These are phyloP conservation scores for Blepharisma stoltei DNA, from an alignment of 73 alveolate species.

Conservation along the genomic window DNA sequence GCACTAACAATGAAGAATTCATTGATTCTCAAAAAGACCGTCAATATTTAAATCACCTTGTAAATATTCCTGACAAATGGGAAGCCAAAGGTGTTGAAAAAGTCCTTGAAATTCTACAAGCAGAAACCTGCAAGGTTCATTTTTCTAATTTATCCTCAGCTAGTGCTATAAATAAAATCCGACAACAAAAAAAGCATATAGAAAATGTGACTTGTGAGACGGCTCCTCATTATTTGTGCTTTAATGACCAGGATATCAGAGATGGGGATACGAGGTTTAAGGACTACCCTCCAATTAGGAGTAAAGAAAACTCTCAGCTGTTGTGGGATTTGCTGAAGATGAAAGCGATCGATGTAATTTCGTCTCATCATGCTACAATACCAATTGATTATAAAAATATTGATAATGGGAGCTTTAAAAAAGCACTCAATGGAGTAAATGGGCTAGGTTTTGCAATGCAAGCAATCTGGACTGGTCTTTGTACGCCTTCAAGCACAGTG, in stretches of 20 bases:
- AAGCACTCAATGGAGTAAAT: background rate
- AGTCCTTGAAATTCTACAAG: background rate
- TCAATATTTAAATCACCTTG: background rate
- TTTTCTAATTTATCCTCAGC: background rate
- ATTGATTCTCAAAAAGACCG: background rate
- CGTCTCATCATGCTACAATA: background rate
- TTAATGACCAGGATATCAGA: background rate
- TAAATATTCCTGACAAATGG: background rate
- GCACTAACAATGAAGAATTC: too few relatives aligned
- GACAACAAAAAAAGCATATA: background rate
- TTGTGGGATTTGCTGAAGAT: background rate
- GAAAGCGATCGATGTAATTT: background rate
- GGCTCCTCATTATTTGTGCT: background rate
- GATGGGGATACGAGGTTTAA: background rate
- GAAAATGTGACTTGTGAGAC: background rate
- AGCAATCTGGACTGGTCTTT: background rate
- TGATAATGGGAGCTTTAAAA: background rate
- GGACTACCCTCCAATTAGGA: background rate
- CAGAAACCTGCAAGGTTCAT: background rate
- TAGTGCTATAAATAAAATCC: background rate
- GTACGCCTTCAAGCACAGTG: background rate
- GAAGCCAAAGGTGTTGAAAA: slow-evolving; percentile 7
- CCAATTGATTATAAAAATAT: background rate
- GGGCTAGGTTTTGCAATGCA: background rate
- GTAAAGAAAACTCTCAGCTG: background rate